A percentile compares a stretch with the other conserved stretches of the same genome.
Evolutionary conservation across 441 rosid genomes (phyloP).

Genomic region (Pelargonium fulgidum): DNA sequence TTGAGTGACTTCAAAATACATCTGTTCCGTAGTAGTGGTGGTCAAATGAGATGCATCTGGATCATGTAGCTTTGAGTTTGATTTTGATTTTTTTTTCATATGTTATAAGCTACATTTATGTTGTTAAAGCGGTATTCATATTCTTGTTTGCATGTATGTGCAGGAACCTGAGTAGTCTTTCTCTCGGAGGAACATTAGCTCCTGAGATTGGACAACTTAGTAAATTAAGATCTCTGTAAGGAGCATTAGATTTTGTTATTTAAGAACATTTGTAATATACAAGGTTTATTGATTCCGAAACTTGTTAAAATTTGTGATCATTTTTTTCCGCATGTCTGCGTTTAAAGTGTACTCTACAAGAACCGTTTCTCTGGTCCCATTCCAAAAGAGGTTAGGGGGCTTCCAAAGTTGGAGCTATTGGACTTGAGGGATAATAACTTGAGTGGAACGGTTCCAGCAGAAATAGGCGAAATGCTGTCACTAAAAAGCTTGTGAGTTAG

Average conservation of each 20-base stretch:
- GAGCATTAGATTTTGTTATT: slow-evolving; percentile 1
- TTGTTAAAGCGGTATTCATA: neutral
- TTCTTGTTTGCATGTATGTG: slow-evolving; percentile 11
- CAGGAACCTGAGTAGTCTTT: slow-evolving; percentile 63
- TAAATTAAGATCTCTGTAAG: slow-evolving; percentile 74
- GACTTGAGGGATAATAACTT: slow-evolving; percentile 70
- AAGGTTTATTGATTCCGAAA: neutral
- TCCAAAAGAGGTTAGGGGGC: slow-evolving; percentile 59
- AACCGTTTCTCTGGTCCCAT: slow-evolving; percentile 60
- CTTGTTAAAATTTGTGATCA: slow-evolving; percentile 18
- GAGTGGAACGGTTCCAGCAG: slow-evolving; percentile 54
- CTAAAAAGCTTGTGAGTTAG: slow-evolving; percentile 58
- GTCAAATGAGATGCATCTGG: neutral
- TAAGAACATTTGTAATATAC: neutral
- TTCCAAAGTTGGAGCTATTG: slow-evolving; percentile 47
- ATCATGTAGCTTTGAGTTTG: neutral
- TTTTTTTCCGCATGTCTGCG: slow-evolving; percentile 15
- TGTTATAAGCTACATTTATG: neutral
- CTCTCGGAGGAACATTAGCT: slow-evolving; percentile 57
- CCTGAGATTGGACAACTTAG: slow-evolving; percentile 61
- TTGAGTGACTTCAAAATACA: neutral
- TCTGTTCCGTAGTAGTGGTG: neutral
- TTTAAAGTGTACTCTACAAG: slow-evolving; percentile 40
- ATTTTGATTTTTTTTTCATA: neutral
- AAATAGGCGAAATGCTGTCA: slow-evolving; percentile 34